phyloP scores from a whole-genome alignment of 345 rosid genomes.

The Sonneratia alba region DNA sequence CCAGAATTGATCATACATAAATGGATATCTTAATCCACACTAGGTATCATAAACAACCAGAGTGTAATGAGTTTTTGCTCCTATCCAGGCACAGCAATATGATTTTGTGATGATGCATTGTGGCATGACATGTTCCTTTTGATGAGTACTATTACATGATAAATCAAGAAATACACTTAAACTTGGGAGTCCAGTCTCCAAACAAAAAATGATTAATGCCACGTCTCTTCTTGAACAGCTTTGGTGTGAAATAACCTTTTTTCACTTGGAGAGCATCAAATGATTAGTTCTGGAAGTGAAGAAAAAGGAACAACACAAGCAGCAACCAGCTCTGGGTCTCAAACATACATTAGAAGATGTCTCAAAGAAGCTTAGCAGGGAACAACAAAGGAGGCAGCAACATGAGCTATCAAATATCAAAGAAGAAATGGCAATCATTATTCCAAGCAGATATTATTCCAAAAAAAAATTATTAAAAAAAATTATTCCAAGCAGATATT shows the following conservation, averaged over 20 bases:
- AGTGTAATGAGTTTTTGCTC: neutral
- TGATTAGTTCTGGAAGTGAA: neutral
- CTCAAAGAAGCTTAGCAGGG: neutral
- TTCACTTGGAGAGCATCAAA: neutral
- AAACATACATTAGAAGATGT: neutral
- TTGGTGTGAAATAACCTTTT: neutral
- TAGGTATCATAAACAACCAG: neutral
- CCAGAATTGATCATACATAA: neutral
- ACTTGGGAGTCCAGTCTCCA: neutral
- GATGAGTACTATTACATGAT: neutral
- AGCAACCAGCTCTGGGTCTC: neutral
- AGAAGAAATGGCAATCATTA: too few species aligned
- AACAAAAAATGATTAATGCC: neutral
- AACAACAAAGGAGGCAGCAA: neutral
- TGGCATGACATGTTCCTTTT: neutral
- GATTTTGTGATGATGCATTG: neutral
- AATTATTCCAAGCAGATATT: too few species aligned
- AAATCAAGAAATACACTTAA: neutral
- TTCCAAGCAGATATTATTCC: too few species aligned
- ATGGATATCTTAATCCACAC: neutral
- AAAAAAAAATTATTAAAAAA: too few species aligned
- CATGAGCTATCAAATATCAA: neutral
- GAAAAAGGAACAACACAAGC: neutral
- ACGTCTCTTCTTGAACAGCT: neutral
- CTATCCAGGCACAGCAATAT: neutral